A percentile compares a stretch with the other conserved stretches of the same genome.
Evolutionary conservation across 2,329 filamentous ascomycete species (phyloP).

Genomic region (Colletotrichum magnum): DNA sequence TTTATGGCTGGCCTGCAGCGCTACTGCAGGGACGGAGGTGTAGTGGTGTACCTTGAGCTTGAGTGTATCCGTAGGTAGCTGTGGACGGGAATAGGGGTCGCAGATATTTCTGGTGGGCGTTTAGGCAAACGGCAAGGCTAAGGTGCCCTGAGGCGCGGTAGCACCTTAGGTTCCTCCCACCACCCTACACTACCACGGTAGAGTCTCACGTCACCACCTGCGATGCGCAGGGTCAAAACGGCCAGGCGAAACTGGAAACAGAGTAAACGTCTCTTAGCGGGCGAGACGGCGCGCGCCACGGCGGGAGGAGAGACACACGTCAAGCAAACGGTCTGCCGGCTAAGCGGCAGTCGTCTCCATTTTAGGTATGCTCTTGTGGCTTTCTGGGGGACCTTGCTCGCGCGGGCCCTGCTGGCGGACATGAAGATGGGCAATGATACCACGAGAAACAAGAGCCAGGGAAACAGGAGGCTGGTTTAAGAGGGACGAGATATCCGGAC

Average conservation of each 20-base stretch:
- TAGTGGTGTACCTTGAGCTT: not conserved
- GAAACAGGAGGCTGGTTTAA: not conserved
- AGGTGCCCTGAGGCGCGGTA: no score
- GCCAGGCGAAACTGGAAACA: constrained; percentile 6
- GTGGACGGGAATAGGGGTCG: constrained; percentile 8
- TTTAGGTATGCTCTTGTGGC: constrained; percentile 11
- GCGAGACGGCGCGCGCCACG: constrained; percentile 16
- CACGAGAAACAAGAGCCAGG: not conserved
- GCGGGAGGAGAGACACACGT: constrained; percentile 30
- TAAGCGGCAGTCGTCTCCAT: constrained; percentile 27
- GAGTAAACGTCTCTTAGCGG: constrained; percentile 13
- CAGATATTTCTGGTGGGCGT: constrained; percentile 30
- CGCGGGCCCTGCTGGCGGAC: no score
- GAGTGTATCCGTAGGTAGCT: not conserved
- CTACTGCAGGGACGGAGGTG: not conserved
- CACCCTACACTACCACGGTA: no score
- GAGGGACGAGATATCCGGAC: not conserved
- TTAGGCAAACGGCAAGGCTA: constrained; percentile 7
- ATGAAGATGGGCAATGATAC: no score
- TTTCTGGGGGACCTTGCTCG: not conserved
- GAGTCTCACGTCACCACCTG: constrained; percentile 26
- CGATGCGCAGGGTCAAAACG: constrained; percentile 30
- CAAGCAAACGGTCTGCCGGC: constrained; percentile 21
- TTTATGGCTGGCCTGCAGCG: not conserved
- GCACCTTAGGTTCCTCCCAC: no score